A percentile compares a stretch with the other conserved stretches of the same genome.
These are phyloP conservation scores for Quercus ilex DNA, from an alignment of 306 rosid species.

Conservation along the genomic window DNA sequence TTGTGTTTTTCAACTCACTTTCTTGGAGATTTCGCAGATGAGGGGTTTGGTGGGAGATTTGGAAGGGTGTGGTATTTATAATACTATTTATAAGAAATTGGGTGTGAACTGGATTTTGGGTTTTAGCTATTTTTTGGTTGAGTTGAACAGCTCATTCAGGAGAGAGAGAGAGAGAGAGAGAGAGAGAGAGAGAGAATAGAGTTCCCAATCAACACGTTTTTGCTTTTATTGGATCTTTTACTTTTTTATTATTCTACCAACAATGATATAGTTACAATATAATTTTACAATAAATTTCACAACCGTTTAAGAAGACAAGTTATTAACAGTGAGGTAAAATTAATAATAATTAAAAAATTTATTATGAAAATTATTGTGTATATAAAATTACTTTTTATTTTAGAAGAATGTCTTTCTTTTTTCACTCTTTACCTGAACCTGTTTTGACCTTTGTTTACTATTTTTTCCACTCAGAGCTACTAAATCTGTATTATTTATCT, in stretches of 20 bases:
- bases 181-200: neutral
- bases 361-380: too few relatives aligned
- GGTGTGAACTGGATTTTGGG: slow-evolving; percentile 15
- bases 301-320: fast-evolving
- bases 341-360: too few relatives aligned
- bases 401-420: too few relatives aligned
- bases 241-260: neutral
- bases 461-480: too few relatives aligned
- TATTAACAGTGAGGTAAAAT: too few relatives aligned
- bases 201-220: slow-evolving; percentile 70
- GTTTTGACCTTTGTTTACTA: neutral
- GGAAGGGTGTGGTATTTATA: neutral
- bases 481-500: too few relatives aligned
- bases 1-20: slow-evolving; percentile 17
- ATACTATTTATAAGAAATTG: neutral
- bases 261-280: too few relatives aligned
- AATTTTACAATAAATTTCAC: too few relatives aligned
- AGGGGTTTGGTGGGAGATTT: slow-evolving; percentile 40
- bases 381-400: too few relatives aligned
- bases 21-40: slow-evolving; percentile 50
- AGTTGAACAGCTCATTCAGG: slow-evolving; percentile 28
- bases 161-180: too few relatives aligned
- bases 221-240: slow-evolving; percentile 29
- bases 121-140: slow-evolving; percentile 27
- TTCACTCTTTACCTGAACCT: too few relatives aligned